phyloP scores from a whole-genome alignment of 2,329 filamentous ascomycete genomes.

The Thielaviopsis musarum region DNA sequence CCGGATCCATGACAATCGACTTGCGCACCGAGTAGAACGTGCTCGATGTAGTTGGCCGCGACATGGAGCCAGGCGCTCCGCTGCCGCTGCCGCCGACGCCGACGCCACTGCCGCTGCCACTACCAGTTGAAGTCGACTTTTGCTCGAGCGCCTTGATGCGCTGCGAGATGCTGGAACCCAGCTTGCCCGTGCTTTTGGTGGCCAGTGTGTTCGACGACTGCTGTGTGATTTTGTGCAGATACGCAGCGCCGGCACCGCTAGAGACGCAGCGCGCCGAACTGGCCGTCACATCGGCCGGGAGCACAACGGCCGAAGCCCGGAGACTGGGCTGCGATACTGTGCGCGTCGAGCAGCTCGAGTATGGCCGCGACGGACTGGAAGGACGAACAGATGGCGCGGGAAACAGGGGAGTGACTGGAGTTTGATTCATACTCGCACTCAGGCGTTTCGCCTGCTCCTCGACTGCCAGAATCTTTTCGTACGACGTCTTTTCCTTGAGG shows the following conservation, averaged over 20 bases:
- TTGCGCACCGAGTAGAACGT: slow-evolving; percentile 44
- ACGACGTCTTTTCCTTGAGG: slow-evolving; percentile 28
- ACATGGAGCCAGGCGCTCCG: too few relatives aligned
- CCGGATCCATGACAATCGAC: slow-evolving; percentile 21
- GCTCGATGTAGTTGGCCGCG: slow-evolving; percentile 28
- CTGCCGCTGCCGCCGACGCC: too few relatives aligned
- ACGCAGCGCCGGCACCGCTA: slow-evolving; percentile 32
- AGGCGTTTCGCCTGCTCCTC: slow-evolving; percentile 72
- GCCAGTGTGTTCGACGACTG: slow-evolving; percentile 34
- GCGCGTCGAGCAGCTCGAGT: slow-evolving; percentile 21
- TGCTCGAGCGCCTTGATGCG: slow-evolving; percentile 84
- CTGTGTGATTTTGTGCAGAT: slow-evolving; percentile 35
- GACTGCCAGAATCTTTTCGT: slow-evolving; percentile 34
- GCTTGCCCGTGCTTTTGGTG: slow-evolving; percentile 54
- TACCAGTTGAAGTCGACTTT: slow-evolving; percentile 30
- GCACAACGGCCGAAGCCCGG: slow-evolving; percentile 22
- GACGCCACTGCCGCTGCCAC: not conserved
- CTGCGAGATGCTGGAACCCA: slow-evolving; percentile 83
- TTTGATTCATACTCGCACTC: slow-evolving; percentile 47
- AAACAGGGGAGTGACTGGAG: slow-evolving; percentile 56
- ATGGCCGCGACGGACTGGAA: slow-evolving; percentile 14
- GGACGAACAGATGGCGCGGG: slow-evolving; percentile 17
- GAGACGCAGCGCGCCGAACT: slow-evolving; percentile 36
- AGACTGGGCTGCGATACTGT: slow-evolving; percentile 31
- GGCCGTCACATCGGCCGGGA: slow-evolving; percentile 28